These are phyloP conservation scores for Breynia disticha DNA, from an alignment of 441 rosid species.

Conservation along the genomic window DNA sequence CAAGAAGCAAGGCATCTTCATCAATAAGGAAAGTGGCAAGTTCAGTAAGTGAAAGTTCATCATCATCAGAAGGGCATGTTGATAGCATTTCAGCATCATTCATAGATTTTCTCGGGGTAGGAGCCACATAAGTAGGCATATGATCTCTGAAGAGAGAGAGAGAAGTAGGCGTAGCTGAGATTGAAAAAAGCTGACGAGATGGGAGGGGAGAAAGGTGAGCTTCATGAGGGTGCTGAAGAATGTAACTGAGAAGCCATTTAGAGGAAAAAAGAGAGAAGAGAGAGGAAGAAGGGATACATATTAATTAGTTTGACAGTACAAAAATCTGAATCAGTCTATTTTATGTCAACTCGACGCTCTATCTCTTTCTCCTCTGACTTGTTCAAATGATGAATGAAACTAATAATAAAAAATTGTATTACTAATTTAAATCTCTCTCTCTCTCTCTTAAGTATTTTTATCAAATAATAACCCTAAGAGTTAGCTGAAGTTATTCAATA, in stretches of 20 bases:
- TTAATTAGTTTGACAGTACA: conserved; percentile 12
- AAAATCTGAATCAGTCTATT: conserved; percentile 12
- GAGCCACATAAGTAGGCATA: conserved; percentile 45
- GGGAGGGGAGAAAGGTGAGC: conserved; percentile 2
- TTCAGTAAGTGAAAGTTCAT: conserved; percentile 18
- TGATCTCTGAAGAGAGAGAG: not conserved
- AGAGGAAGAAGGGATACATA: not conserved
- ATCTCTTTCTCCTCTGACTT: conserved; percentile 1
- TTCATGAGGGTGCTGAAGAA: conserved; percentile 22
- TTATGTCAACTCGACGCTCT: conserved; percentile 11
- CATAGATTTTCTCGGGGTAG: conserved; percentile 95
- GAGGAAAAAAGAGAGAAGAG: conserved; percentile 17
- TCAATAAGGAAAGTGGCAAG: conserved; percentile 10
- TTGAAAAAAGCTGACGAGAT: not conserved
- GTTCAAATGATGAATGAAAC: conserved; percentile 6
- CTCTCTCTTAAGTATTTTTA: not conserved
- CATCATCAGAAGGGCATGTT: conserved; percentile 17
- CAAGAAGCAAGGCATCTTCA: not conserved
- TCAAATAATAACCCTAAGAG: no score
- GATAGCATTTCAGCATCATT: conserved; percentile 44
- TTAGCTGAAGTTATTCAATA: no score
- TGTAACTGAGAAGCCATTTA: conserved; percentile 20
- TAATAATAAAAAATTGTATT: not conserved
- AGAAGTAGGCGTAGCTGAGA: no score
- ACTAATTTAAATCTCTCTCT: not conserved